A percentile compares a stretch with the other conserved stretches of the same genome.
phyloP scores from a whole-genome alignment of 2,329 filamentous ascomycete species.

The Thermochaetoides dissita region DNA sequence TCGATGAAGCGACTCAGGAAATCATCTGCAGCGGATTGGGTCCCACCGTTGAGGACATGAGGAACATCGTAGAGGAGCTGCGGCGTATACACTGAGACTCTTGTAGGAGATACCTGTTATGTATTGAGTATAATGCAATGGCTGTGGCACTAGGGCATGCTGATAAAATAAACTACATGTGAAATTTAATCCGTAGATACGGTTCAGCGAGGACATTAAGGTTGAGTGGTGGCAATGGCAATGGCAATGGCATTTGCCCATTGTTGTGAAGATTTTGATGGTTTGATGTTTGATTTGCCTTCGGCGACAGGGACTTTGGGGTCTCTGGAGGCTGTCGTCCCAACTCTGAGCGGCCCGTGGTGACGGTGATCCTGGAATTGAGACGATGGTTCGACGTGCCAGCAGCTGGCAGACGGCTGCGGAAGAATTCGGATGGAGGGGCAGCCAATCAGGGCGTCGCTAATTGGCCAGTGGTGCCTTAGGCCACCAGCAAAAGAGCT shows the following conservation, averaged over 20 bases:
- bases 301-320: no score
- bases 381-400: slow-evolving; percentile 4
- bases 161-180: no score
- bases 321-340: no score
- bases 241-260: no score
- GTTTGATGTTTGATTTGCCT: no score
- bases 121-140: no score
- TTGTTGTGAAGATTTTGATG: no score
- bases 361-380: slow-evolving; percentile 2
- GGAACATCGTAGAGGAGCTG: slow-evolving; percentile 47
- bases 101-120: no score
- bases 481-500: slow-evolving; percentile 27
- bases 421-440: slow-evolving; percentile 14
- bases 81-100: slow-evolving; percentile 41
- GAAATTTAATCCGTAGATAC: not conserved
- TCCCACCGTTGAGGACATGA: slow-evolving; percentile 48
- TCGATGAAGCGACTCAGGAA: slow-evolving; percentile 44
- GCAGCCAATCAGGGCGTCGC: slow-evolving; percentile 29
- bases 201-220: not conserved
- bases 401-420: slow-evolving; percentile 5
- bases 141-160: no score
- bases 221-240: not conserved
- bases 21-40: slow-evolving; percentile 40
- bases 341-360: not conserved
- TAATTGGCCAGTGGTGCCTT: slow-evolving; percentile 30